Conservation (phyloP, 106 monocot species). For the Dioscorea dumetorum region DNA sequence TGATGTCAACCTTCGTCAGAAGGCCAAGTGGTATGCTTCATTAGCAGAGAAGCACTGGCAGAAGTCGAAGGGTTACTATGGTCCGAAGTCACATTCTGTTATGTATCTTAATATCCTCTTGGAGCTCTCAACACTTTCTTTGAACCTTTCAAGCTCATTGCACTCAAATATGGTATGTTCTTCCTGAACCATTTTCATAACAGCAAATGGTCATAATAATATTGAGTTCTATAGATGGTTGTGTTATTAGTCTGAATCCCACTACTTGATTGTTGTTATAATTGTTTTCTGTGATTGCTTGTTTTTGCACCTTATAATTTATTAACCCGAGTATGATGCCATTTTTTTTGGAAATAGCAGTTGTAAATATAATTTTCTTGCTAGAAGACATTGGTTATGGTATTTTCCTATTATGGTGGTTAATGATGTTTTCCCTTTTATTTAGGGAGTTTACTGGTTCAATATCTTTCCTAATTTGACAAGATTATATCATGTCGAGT, state of each 20-base stretch:
- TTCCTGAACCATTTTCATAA: background rate
- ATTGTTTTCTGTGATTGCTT: background rate
- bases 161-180: conserved; percentile 58
- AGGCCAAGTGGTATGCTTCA: conserved; percentile 76
- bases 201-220: background rate
- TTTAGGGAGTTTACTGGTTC: too few species aligned
- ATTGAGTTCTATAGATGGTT: too few species aligned
- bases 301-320: background rate
- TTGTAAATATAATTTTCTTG: background rate
- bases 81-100: conserved; percentile 69
- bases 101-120: conserved; percentile 81
- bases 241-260: background rate
- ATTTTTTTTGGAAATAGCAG: background rate
- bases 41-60: conserved; percentile 86
- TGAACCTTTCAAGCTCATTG: conserved; percentile 37
- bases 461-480: too few species aligned
- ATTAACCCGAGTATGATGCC: background rate
- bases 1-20: conserved; percentile 52
- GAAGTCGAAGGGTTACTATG: conserved; percentile 75
- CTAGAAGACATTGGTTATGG: background rate
- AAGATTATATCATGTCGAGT: too few species aligned
- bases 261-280: background rate
- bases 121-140: conserved; percentile 73
- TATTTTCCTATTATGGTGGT: too few species aligned
- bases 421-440: too few species aligned